Evolutionary conservation across 2,329 filamentous ascomycete species (phyloP), one percentile per base, ranked within the genome.

Genomic region (Ascosphaera aggregata): DNA sequence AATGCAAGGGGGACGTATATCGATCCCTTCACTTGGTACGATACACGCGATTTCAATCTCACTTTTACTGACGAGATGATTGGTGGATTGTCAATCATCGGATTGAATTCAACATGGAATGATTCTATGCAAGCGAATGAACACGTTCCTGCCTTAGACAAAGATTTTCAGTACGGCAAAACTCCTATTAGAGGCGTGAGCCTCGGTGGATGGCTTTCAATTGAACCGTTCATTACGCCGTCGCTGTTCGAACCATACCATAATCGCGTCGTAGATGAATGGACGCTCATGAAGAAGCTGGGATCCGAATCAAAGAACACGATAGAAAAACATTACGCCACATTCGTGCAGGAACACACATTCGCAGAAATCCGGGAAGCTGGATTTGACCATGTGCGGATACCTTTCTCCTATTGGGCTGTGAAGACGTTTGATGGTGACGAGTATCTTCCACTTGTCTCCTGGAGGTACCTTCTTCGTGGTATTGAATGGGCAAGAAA

Each of bases 171-270:
- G 2, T 98, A 95, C 49, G 70, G 73, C 2, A 72, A 70, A 17
- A 73, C 66, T 40, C 84, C 85, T 2, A 82, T 91, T 18, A 73
- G 86, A 4, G 89, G 89, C 1, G 81, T 95, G 27, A 95, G 93
- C 49, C 54, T 95, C 1, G 89, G 89, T 38, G 89, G 89, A 9
- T 98, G 89, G 89, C 69, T 98, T 1, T 80, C 78, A 2, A 61
- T 98, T 9, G 89, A 98, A 51, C 89, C 89, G 0, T 94, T 92
- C 54, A 95, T 98, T 53, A 86, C 81, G 3, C 89, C 89, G 0
- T 94, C 85, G 0, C 67, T 93, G 18, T 98, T 98, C 59, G 60
- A 72, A 43, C 68, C 67, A 44, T 81, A 77, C 52, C 59, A 57
- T 47, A 74, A 62, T 62, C 71, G 57, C 3, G 71, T 95, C 34